phyloP scores from a whole-genome alignment of 2,329 filamentous ascomycete genomes.

The Diaporthe citrichinensis region DNA sequence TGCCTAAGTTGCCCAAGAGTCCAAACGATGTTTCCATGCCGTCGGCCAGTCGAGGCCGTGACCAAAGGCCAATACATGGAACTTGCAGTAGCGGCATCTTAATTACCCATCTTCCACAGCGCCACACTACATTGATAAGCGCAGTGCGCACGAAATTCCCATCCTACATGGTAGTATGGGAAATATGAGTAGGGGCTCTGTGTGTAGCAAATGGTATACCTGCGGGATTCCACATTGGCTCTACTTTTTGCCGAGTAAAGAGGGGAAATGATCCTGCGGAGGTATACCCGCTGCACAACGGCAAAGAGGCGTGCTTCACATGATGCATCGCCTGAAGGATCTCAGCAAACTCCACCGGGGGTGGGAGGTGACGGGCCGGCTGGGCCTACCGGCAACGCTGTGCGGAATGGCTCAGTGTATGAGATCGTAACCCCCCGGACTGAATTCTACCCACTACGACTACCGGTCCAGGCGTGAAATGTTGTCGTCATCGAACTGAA shows the following conservation, averaged over 20 bases:
- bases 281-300: too few species aligned
- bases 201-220: not conserved
- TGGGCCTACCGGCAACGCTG: not conserved
- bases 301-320: not conserved
- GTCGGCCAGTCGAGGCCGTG: not conserved
- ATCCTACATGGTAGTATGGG: not conserved
- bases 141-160: not conserved
- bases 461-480: too few species aligned
- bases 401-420: not conserved
- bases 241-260: not conserved
- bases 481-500: not conserved
- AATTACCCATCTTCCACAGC: not conserved
- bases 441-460: not conserved
- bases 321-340: not conserved
- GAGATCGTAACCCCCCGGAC: too few species aligned
- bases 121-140: not conserved
- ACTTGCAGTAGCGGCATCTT: not conserved
- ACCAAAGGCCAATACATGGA: not conserved
- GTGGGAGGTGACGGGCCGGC: not conserved
- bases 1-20: not conserved
- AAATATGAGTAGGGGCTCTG: too few species aligned
- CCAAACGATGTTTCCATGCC: not conserved
- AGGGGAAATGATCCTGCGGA: not conserved
- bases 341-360: not conserved
- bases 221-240: not conserved